Evolutionary conservation across 768 basidiomycete genomes (phyloP).

Genomic region (Saitozyma sp.): DNA sequence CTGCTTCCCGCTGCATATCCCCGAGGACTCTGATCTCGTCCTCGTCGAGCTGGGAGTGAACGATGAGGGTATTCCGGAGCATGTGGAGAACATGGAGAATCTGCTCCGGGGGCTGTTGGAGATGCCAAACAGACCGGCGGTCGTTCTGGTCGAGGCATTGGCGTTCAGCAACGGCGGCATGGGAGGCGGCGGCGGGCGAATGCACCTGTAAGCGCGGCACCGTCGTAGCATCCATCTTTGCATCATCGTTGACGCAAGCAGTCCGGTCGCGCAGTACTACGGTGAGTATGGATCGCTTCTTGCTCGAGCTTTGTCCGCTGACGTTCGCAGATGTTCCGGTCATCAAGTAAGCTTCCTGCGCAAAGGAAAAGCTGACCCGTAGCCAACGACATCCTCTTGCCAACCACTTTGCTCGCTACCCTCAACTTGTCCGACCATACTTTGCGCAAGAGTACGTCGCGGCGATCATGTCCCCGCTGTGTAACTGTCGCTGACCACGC

Average conservation of each 20-base stretch:
- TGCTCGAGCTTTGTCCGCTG: not conserved
- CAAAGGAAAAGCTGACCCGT: slow-evolving; percentile 1
- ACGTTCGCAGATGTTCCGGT: slow-evolving; percentile 44
- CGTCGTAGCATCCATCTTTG: not conserved
- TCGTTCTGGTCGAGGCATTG: slow-evolving; percentile 48
- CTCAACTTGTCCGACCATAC: slow-evolving; percentile 46
- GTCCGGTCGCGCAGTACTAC: slow-evolving; percentile 50
- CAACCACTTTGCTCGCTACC: slow-evolving; percentile 45
- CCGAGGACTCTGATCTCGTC: slow-evolving; percentile 44
- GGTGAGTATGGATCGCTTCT: slow-evolving; percentile 21
- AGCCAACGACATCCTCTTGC: slow-evolving; percentile 47
- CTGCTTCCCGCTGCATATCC: slow-evolving; percentile 52
- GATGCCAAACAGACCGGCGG: slow-evolving; percentile 44
- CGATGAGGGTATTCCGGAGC: slow-evolving; percentile 48
- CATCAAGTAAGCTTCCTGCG: slow-evolving; percentile 30
- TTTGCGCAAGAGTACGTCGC: slow-evolving; percentile 41
- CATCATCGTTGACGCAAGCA: slow-evolving; percentile 2
- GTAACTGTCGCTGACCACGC: slow-evolving; percentile 1
- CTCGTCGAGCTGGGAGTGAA: slow-evolving; percentile 52
- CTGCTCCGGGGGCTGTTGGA: slow-evolving; percentile 48
- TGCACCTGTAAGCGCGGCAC: slow-evolving; percentile 36
- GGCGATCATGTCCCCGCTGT: slow-evolving; percentile 3
- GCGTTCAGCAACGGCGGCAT: slow-evolving; percentile 47
- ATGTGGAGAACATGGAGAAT: slow-evolving; percentile 52
- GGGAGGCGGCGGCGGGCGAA: slow-evolving; percentile 48